phyloP scores from a whole-genome alignment of 1,139 yeast genomes.

The Insectozyma bohioensis region DNA sequence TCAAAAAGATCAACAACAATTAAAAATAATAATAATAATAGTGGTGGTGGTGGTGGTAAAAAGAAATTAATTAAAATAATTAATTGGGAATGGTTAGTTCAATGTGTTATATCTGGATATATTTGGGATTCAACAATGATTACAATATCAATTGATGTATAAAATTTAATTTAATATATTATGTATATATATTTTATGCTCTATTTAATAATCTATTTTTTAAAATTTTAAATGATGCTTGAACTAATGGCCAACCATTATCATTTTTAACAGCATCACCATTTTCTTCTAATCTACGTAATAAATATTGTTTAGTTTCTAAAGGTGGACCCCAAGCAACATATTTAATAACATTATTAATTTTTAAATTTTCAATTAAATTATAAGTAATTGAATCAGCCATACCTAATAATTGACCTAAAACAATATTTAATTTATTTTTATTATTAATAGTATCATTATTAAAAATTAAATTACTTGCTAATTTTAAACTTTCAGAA shows the following conservation, averaged over 20 bases:
- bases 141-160: constrained; percentile 1
- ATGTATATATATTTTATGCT: constrained; percentile 2
- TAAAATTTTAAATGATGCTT: constrained; percentile 50
- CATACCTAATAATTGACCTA: constrained; percentile 95
- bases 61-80: constrained; percentile 21
- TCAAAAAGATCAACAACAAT: neutral
- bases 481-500: constrained; percentile 70
- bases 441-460: constrained; percentile 23
- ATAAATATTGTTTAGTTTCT: constrained; percentile 88
- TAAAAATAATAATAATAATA: neutral
- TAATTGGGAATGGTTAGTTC: constrained; percentile 77
- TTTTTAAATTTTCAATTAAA: constrained; percentile 61
- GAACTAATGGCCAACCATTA: constrained; percentile 77
- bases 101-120: constrained; percentile 57
- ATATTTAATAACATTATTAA: constrained; percentile 81
- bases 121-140: constrained; percentile 21
- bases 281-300: constrained; percentile 92
- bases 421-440: constrained; percentile 65
- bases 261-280: constrained; percentile 93
- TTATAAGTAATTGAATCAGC: constrained; percentile 86
- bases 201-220: constrained; percentile 34
- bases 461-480: constrained; percentile 53
- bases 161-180: neutral
- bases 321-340: constrained; percentile 98
- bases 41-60: neutral